Conservation (phyloP, 2,329 filamentous ascomycete species). For the Colletotrichum destructivum region DNA sequence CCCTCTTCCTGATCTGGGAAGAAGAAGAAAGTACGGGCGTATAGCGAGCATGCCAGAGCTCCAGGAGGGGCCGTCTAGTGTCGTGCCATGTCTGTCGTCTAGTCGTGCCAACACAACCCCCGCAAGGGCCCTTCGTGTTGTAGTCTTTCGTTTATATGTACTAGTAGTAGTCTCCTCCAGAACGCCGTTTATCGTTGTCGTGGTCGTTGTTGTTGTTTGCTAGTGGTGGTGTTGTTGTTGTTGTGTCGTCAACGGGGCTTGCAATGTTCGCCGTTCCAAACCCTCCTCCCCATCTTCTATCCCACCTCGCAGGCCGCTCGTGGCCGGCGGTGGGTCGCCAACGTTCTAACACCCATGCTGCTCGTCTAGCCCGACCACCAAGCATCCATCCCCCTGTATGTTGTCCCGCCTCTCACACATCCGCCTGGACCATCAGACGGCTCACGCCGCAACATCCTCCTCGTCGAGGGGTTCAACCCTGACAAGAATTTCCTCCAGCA, state of each 20-base stretch:
- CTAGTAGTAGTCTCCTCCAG: neutral
- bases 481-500: constrained; percentile 94
- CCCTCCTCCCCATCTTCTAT: constrained; percentile 9
- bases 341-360: constrained; percentile 4
- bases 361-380: neutral
- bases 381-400: constrained; percentile 11
- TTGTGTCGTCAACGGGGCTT: neutral
- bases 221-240: no score
- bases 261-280: constrained; percentile 8
- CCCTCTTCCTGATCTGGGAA: constrained; percentile 1
- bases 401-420: constrained; percentile 26
- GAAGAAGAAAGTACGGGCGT: neutral
- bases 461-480: constrained; percentile 91
- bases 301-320: constrained; percentile 18
- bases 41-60: neutral
- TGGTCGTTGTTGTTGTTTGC: no score
- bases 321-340: constrained; percentile 9
- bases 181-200: constrained; percentile 14
- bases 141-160: constrained; percentile 13
- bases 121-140: neutral
- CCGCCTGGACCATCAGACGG: constrained; percentile 34
- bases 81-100: constrained; percentile 18
- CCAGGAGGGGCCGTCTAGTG: neutral
- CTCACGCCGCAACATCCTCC: constrained; percentile 59
- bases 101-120: neutral